Evolutionary conservation across 202 grass and related monocot species (phyloP).

Genomic region (Dendrocalamus latiflorus): DNA sequence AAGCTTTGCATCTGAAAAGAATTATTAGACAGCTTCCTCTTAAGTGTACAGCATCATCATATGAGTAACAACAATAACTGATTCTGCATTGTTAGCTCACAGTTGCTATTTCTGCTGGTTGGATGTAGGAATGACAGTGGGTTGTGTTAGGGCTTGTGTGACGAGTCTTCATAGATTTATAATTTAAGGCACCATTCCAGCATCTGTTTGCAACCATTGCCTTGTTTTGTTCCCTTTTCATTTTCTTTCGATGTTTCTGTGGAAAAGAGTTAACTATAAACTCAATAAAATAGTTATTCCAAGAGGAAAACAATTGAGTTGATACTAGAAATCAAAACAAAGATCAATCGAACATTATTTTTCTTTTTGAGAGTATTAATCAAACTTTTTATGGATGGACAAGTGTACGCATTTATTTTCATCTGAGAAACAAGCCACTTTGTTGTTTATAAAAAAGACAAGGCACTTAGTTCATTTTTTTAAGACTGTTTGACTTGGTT

Average conservation of each 20-base stretch:
- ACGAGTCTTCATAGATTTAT: background rate
- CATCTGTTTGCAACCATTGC: background rate
- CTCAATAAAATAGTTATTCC: background rate
- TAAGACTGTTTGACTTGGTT: background rate
- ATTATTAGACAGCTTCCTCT: background rate
- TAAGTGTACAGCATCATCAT: background rate
- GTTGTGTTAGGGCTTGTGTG: background rate
- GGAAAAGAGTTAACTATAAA: background rate
- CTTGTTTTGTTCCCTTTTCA: background rate
- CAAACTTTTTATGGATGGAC: background rate
- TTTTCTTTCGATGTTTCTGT: conserved; percentile 11
- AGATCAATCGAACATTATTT: background rate
- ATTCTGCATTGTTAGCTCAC: background rate
- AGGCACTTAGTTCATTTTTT: background rate
- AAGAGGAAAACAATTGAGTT: background rate
- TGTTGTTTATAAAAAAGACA: background rate
- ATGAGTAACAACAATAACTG: background rate
- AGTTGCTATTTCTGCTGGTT: background rate
- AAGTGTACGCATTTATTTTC: background rate
- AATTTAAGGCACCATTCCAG: background rate
- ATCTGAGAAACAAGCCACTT: background rate
- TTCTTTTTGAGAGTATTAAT: background rate
- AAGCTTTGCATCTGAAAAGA: background rate
- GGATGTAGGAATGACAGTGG: background rate
- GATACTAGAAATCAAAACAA: background rate